Evolutionary conservation across 352 stramenopile species (phyloP), one percentile per base, ranked within the genome.

Genomic region (Pythium phragmitis): DNA sequence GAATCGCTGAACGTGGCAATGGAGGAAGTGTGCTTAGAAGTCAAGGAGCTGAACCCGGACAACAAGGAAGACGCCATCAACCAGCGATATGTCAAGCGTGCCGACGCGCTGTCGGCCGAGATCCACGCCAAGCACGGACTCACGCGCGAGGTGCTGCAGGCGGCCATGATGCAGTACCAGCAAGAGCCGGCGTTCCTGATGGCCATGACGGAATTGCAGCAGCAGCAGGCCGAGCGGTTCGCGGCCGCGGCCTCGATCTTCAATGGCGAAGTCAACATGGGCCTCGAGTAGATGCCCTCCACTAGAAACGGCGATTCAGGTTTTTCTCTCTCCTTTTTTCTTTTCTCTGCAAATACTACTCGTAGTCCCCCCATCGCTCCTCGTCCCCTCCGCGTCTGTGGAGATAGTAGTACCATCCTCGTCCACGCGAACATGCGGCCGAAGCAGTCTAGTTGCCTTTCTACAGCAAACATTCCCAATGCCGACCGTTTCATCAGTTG

Each of bases 131-230:
- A 95, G 76, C 84, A 95, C 69, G 86, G 86, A 8, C 81, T 95
- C 58, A 92, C 86, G 70, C 82, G 85, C 53, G 86, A 95, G 63
- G 84, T 95, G 57, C 72, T 95, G 21, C 86, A 95, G 73, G 86
- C 86, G 16, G 86, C 84, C n/a, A 95, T 95, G 86, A 95, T 95
- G 86, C 91, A 92, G 74, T 95, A 95, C 76, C 86, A 95, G 75
- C 86, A 95, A 73, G 86, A 95, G 67, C 79, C 86, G 46, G 77
- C 83, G 33, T 95, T 95, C 72, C 68, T 95, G 55, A 92, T 89
- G 78, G 75, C 82, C 60, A 93, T 95, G 86, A 91, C 85, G 53
- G 83, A 95, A 69, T 72, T 95, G 33, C 86, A 95, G 77, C 84
- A 92, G 74, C 76, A 91, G 68, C 86, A 95, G 71, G 82, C 84